These are phyloP conservation scores for Rubroboletus pulcherrimus DNA, from an alignment of 768 basidiomycete species.

Conservation along the genomic window DNA sequence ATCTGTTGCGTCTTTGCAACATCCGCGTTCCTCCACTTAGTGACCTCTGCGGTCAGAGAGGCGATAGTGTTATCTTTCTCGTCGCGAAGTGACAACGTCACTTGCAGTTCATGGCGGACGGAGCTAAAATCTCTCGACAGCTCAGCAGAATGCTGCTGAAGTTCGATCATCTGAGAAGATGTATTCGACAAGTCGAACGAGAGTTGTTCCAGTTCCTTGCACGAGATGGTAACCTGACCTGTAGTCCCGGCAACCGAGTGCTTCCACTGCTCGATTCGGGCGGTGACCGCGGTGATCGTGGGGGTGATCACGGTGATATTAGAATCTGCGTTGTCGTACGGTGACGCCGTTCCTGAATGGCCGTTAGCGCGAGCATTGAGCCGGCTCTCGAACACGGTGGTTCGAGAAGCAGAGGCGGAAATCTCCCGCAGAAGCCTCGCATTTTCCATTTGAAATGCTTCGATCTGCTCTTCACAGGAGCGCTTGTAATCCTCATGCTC, in stretches of 20 bases:
- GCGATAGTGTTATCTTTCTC: background rate
- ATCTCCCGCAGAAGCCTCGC: background rate
- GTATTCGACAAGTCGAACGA: background rate
- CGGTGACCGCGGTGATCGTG: background rate
- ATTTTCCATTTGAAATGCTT: background rate
- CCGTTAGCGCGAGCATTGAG: background rate
- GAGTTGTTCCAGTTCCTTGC: constrained; percentile 4
- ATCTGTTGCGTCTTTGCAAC: background rate
- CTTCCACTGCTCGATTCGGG: constrained; percentile 1
- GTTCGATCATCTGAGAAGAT: background rate
- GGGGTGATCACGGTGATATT: no score
- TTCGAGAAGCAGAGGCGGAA: background rate
- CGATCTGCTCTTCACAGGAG: background rate
- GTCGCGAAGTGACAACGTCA: background rate
- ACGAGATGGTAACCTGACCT: background rate
- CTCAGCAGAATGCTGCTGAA: background rate
- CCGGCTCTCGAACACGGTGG: background rate
- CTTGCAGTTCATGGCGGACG: background rate
- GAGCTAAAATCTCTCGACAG: background rate
- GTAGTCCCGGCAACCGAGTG: background rate
- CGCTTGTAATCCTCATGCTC: no score
- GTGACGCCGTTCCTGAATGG: background rate
- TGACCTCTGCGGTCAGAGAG: background rate
- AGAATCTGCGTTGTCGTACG: background rate
- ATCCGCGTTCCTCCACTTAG: background rate